Percentiles rank a stretch among this genome's conserved stretches.
phyloP scores from a whole-genome alignment of 768 basidiomycete species.

The Tubosaeta brunneosetosa region DNA sequence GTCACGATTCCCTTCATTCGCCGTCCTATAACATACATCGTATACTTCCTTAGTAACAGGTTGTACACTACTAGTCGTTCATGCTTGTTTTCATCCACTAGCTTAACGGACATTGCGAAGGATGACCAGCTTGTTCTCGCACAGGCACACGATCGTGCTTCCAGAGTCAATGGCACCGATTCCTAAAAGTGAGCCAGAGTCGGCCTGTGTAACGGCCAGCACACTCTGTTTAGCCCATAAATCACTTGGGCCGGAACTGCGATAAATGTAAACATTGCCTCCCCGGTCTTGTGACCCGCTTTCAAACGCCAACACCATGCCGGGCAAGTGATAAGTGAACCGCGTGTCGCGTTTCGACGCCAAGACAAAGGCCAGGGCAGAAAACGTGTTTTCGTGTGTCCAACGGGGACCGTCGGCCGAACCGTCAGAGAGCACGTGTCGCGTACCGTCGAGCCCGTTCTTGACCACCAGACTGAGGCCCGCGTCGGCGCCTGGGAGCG shows the following conservation, averaged over 20 bases:
- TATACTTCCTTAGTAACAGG: slow-evolving; percentile 32
- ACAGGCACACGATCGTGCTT: slow-evolving; percentile 59
- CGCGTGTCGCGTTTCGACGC: slow-evolving; percentile 89
- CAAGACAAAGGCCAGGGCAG: slow-evolving; percentile 89
- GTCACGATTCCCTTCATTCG: slow-evolving; percentile 28
- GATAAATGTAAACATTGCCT: slow-evolving; percentile 86
- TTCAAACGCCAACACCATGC: slow-evolving; percentile 78
- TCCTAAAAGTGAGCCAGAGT: slow-evolving; percentile 73
- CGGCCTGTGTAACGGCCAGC: slow-evolving; percentile 65
- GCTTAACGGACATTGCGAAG: slow-evolving; percentile 38
- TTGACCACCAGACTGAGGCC: slow-evolving; percentile 56
- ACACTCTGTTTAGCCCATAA: slow-evolving; percentile 77
- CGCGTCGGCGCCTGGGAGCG: slow-evolving; percentile 52
- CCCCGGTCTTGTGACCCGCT: slow-evolving; percentile 61
- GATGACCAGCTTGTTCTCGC: slow-evolving; percentile 71
- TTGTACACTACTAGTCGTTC: slow-evolving; percentile 30
- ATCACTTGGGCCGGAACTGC: slow-evolving; percentile 45
- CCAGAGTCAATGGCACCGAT: slow-evolving; percentile 48
- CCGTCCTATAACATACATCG: slow-evolving; percentile 31
- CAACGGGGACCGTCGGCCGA: slow-evolving; percentile 37
- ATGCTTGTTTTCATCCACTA: slow-evolving; percentile 5
- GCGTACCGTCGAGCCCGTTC: slow-evolving; percentile 66
- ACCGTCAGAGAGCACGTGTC: slow-evolving; percentile 44
- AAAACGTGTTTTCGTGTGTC: slow-evolving; percentile 79
- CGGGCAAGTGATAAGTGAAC: slow-evolving; percentile 69